Conservation (phyloP, 768 basidiomycete genomes). For the Hygrocybe coccinea region DNA sequence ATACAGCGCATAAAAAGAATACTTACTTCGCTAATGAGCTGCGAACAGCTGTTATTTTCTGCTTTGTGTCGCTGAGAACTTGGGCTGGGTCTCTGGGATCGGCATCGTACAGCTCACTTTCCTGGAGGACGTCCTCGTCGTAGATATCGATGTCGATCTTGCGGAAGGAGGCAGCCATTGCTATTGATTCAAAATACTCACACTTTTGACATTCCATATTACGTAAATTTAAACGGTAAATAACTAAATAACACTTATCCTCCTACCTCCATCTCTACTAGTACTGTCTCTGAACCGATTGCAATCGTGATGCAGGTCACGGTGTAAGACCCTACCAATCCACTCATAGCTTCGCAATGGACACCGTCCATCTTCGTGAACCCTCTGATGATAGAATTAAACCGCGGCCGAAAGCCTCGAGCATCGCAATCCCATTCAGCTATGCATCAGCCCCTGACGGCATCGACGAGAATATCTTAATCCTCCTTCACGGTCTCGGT, state of each 20-base stretch:
- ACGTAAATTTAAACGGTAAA: no score
- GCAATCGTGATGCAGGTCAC: no score
- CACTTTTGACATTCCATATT: no score
- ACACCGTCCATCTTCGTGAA: no score
- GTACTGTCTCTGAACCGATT: no score
- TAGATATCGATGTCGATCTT: conserved; percentile 92
- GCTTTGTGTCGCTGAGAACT: conserved; percentile 71
- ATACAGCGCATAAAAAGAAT: conserved; percentile 22
- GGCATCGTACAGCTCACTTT: conserved; percentile 80
- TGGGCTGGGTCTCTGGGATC: conserved; percentile 77
- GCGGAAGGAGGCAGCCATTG: conserved; percentile 51
- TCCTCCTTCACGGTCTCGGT: conserved; percentile 87
- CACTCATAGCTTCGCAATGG: no score
- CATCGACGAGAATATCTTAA: conserved; percentile 77
- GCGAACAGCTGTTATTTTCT: conserved; percentile 67
- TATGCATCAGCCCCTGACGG: conserved; percentile 78
- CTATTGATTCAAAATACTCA: no score
- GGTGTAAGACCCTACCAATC: no score
- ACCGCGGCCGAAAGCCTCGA: conserved; percentile 37
- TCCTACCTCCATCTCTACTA: no score
- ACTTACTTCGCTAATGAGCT: conserved; percentile 69
- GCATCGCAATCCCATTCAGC: conserved; percentile 52
- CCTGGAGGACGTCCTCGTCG: conserved; percentile 86
- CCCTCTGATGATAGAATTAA: background rate
- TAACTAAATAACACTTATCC: no score